Percentiles rank a stretch among this genome's conserved stretches.
Conservation (phyloP, 2,329 filamentous ascomycete genomes). For the Colletotrichum camelliae region DNA sequence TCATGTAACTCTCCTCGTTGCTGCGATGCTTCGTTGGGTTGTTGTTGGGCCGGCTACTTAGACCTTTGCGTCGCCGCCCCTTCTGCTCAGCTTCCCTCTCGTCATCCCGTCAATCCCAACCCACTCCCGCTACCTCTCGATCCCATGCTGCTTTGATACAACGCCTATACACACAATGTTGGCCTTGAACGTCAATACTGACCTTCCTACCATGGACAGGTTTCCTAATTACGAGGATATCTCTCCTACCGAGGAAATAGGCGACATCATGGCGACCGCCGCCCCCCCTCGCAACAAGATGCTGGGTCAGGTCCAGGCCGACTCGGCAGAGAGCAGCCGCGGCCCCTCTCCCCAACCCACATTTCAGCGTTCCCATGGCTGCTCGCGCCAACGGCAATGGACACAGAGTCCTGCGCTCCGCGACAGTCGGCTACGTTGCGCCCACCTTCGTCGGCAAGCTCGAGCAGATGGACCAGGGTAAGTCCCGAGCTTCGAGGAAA, state of each 20-base stretch:
- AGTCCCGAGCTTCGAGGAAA: slow-evolving; percentile 30
- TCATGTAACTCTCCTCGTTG: slow-evolving; percentile 20
- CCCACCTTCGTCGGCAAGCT: slow-evolving; percentile 93
- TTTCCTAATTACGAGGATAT: slow-evolving; percentile 48
- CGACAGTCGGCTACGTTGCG: slow-evolving; percentile 92
- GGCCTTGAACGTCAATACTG: slow-evolving; percentile 43
- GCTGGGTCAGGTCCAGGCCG: slow-evolving; percentile 44
- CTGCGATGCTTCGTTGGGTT: slow-evolving; percentile 9
- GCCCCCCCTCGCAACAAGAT: slow-evolving; percentile 43
- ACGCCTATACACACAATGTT: slow-evolving; percentile 34
- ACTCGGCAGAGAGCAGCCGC: slow-evolving; percentile 53
- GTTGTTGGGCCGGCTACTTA: slow-evolving; percentile 9
- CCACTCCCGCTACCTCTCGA: neutral
- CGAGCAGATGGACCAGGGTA: slow-evolving; percentile 85
- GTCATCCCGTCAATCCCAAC: neutral
- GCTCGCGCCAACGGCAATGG: slow-evolving; percentile 60
- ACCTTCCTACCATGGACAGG: slow-evolving; percentile 43
- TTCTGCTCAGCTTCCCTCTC: neutral
- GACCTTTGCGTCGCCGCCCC: slow-evolving; percentile 1
- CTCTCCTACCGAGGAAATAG: slow-evolving; percentile 36
- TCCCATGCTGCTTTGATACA: neutral
- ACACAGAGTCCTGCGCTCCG: slow-evolving; percentile 81
- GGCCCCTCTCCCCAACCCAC: slow-evolving; percentile 88
- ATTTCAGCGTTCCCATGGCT: slow-evolving; percentile 74
- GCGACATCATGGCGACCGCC: slow-evolving; percentile 35